A percentile compares a stretch with the other conserved stretches of the same genome.
Conservation (phyloP, 2,329 filamentous ascomycete genomes). For the Coniochaeta hoffmannii region DNA sequence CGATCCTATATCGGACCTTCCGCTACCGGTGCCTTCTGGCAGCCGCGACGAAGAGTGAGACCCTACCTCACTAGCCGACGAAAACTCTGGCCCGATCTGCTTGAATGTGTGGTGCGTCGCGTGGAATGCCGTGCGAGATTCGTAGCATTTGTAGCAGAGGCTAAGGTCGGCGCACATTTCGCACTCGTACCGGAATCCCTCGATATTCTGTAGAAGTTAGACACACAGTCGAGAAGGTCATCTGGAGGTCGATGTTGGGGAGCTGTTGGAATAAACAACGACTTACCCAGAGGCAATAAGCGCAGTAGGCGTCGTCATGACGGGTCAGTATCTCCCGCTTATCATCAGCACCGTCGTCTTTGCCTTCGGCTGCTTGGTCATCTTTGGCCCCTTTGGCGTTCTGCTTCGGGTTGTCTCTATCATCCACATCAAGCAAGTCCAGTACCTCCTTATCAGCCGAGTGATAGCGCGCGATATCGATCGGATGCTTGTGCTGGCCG, state of each 20-base stretch:
- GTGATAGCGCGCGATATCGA: neutral
- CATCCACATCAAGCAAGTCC: neutral
- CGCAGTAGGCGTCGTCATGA: neutral
- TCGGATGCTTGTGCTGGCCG: neutral
- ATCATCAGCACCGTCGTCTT: neutral
- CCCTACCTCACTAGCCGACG: neutral
- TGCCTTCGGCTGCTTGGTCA: neutral
- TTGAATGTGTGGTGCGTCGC: neutral
- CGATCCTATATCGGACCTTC: neutral
- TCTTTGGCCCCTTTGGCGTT: neutral
- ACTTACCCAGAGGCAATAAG: neutral
- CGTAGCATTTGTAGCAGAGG: neutral
- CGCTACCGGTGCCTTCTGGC: neutral
- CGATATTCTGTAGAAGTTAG: neutral
- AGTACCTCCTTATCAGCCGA: neutral
- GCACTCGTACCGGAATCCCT: neutral
- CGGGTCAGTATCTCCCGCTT: neutral
- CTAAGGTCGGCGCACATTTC: neutral
- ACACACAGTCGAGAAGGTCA: neutral
- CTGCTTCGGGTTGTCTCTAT: neutral
- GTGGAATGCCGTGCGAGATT: neutral
- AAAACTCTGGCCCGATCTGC: neutral
- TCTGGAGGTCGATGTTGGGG: neutral
- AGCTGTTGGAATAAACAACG: neutral
- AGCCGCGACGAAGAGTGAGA: no score